Evolutionary conservation across 208 protist species (phyloP).

Genomic region (Leishmania major): DNA sequence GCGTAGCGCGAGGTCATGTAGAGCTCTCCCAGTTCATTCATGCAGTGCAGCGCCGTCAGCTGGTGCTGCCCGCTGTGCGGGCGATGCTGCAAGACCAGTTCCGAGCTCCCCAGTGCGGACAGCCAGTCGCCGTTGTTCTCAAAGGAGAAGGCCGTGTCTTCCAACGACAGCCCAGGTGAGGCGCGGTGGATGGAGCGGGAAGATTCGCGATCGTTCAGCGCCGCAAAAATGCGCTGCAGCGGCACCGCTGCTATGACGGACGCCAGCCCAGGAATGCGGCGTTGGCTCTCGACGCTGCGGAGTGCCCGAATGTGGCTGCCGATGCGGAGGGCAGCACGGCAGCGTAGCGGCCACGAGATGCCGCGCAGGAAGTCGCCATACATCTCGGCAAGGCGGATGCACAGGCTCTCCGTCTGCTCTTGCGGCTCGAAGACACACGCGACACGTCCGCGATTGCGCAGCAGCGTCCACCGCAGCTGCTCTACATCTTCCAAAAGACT

Average conservation of each 20-base stretch:
- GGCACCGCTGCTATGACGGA: conserved; percentile 36
- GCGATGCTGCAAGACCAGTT: conserved; percentile 79
- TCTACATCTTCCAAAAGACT: conserved; percentile 73
- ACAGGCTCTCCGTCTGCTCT: conserved; percentile 24
- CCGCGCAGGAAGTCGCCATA: conserved; percentile 46
- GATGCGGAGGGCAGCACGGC: conserved; percentile 58
- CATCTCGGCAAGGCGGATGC: conserved; percentile 34
- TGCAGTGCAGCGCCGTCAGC: conserved; percentile 78
- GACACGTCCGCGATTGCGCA: conserved; percentile 26
- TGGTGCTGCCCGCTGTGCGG: conserved; percentile 71
- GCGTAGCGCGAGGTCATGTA: conserved; percentile 86
- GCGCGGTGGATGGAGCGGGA: conserved; percentile 71
- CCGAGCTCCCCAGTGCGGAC: conserved; percentile 69
- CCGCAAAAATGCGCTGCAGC: conserved; percentile 84
- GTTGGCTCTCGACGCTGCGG: conserved; percentile 69
- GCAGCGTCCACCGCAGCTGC: conserved; percentile 55
- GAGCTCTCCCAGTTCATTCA: conserved; percentile 85
- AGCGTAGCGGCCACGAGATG: conserved; percentile 45
- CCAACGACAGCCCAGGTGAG: conserved; percentile 34
- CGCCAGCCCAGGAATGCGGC: conserved; percentile 42
- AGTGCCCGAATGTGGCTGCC: conserved; percentile 84
- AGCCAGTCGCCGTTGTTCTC: conserved; percentile 90
- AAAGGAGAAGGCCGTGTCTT: conserved; percentile 76
- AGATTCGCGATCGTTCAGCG: conserved; percentile 80
- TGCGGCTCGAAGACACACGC: conserved; percentile 27